A percentile compares a stretch with the other conserved stretches of the same genome.
These are phyloP conservation scores for Colletotrichum sp. DNA, from an alignment of 2,329 filamentous ascomycete genomes.

Conservation along the genomic window DNA sequence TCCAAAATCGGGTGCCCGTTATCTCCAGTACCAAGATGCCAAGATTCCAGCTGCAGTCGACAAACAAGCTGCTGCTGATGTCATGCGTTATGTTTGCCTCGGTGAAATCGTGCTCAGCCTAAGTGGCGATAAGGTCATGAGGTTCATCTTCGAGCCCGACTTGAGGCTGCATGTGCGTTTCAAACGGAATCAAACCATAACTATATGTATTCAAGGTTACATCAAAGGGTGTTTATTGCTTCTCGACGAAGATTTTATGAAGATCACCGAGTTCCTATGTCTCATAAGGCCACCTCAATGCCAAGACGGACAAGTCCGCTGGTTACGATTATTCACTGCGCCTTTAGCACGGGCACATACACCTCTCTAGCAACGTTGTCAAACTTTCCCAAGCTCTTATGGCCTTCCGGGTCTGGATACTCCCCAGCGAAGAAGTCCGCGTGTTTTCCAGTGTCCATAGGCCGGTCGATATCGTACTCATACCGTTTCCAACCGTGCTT, in stretches of 20 bases:
- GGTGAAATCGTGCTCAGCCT: not conserved
- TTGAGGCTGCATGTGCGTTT: not conserved
- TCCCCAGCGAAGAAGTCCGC: not conserved
- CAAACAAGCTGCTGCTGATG: not conserved
- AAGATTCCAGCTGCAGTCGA: not conserved
- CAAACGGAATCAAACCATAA: not conserved
- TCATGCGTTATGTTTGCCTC: not conserved
- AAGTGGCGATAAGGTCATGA: not conserved
- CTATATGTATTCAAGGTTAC: not conserved
- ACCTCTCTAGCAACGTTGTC: not conserved
- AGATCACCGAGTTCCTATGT: not conserved
- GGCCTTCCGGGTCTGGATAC: not conserved
- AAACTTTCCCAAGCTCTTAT: not conserved
- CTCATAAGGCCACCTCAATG: not conserved
- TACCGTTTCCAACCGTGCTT: slow-evolving; percentile 32
- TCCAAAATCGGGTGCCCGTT: not conserved
- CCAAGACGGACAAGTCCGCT: not conserved
- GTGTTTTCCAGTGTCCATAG: not conserved
- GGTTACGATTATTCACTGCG: not conserved
- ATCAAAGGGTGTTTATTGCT: not conserved
- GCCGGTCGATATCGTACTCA: slow-evolving; percentile 29
- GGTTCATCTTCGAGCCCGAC: not conserved
- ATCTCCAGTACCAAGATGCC: not conserved
- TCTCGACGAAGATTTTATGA: not conserved
- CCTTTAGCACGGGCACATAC: not conserved